Evolutionary conservation across 1,284 basidiomycete genomes (phyloP), one percentile per base, ranked within the genome.

Genomic region (Moesziomyces parantarcticus): DNA sequence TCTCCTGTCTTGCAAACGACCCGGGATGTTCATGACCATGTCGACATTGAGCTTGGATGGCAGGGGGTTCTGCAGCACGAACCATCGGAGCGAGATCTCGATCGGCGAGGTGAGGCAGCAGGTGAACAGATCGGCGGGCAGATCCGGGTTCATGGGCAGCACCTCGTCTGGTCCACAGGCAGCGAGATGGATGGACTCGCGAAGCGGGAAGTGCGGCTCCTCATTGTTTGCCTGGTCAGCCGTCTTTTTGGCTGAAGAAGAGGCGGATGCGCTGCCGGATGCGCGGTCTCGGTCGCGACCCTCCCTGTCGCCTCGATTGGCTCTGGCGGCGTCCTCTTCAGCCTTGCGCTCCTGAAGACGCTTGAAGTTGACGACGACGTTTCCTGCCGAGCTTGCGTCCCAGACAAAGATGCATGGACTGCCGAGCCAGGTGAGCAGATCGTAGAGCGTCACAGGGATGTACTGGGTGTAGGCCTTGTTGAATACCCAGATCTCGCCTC

Each of bases 401-500:
- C 96, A 99, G 55, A 99, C 93, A 82, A 96, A 99, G 57, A 99
- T 94, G 55, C 93, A 95, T 1, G 97, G 96, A 3, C 93, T 93
- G 5, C 85, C 85, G 6, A 85, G 79, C 93, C 94, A 97, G 43
- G 88, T 89, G 83, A 97, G 94, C 13, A 98, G 87, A 78, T 98
- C 95, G 84, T 92, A 92, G 46, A 98, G 87, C 8, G 93, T 95
- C 22, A 99, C 92, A 0, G 96, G 96, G 60, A 99, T 98, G 84
- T 99, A 99, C 84, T 99, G 97, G 0, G 97, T 98, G 85, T 99
- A 99, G 70, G 90, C 93, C 81, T 91, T 89, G 85, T 99, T 99
- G 87, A 99, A 99, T 60, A 97, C 96, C 96, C 96, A 99, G 56
- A 99, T 89, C 85, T 99, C 97, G 23, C 97, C 96, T 67, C 93